Conservation (phyloP, 768 basidiomycete genomes). For the Termitomyces sp. region DNA sequence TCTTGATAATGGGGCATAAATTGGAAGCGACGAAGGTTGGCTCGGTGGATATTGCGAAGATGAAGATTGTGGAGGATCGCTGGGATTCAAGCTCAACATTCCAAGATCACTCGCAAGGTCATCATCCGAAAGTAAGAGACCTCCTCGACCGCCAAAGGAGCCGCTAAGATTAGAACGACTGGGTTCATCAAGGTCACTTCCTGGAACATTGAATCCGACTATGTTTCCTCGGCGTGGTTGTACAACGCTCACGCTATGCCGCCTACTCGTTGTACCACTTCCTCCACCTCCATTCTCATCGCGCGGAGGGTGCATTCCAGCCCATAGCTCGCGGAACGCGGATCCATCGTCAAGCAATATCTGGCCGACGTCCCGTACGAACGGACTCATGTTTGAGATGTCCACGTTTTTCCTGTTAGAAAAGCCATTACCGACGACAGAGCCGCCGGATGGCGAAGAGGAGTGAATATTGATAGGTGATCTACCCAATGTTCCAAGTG, state of each 20-base stretch:
- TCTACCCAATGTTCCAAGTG: slow-evolving; percentile 49
- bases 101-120: slow-evolving; percentile 73
- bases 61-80: slow-evolving; percentile 30
- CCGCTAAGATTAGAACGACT: slow-evolving; percentile 26
- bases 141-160: slow-evolving; percentile 41
- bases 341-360: slow-evolving; percentile 72
- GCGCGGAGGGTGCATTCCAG: slow-evolving; percentile 57
- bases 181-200: slow-evolving; percentile 33
- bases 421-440: slow-evolving; percentile 40
- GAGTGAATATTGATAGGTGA: slow-evolving; percentile 50
- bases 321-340: slow-evolving; percentile 71
- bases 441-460: slow-evolving; percentile 41
- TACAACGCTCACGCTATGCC: slow-evolving; percentile 81
- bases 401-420: slow-evolving; percentile 39
- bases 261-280: slow-evolving; percentile 77
- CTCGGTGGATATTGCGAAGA: slow-evolving; percentile 52
- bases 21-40: slow-evolving; percentile 73
- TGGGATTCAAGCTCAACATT: slow-evolving; percentile 50
- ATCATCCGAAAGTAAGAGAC: slow-evolving; percentile 71
- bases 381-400: slow-evolving; percentile 78
- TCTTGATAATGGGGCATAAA: slow-evolving; percentile 65
- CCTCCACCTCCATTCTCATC: slow-evolving; percentile 60
- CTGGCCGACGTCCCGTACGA: slow-evolving; percentile 78
- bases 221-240: slow-evolving; percentile 65
- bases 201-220: slow-evolving; percentile 65